These are phyloP conservation scores for Neophaeococcomyces aloes DNA, from an alignment of 2,329 filamentous ascomycete genomes.

Conservation along the genomic window DNA sequence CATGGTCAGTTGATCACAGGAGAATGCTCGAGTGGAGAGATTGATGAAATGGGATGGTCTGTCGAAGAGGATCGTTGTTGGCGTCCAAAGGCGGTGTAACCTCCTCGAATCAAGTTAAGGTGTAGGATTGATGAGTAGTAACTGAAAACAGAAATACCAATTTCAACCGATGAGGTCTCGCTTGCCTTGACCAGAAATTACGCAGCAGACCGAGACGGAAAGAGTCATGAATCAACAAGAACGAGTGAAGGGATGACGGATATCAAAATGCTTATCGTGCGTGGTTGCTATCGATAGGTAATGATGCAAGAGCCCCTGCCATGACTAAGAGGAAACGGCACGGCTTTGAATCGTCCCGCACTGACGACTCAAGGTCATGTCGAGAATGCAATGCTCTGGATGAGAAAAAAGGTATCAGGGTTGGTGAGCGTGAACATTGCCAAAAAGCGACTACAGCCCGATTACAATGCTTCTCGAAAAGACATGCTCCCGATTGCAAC, in stretches of 20 bases:
- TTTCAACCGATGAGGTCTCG: too few species aligned
- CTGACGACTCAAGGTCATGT: slow-evolving; percentile 1
- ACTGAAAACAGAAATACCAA: too few species aligned
- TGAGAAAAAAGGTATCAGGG: too few species aligned
- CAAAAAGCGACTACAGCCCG: too few species aligned
- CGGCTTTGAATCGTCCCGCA: neutral
- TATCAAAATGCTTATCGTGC: neutral
- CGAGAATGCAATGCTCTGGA: too few species aligned
- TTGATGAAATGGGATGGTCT: too few species aligned
- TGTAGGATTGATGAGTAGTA: too few species aligned
- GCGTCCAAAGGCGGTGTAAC: neutral
- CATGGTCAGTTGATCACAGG: neutral
- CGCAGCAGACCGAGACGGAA: neutral
- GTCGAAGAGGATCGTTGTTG: too few species aligned
- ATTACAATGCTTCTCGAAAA: too few species aligned
- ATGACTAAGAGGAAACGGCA: slow-evolving; percentile 6
- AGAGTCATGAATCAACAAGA: slow-evolving; percentile 8
- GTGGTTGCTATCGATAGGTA: neutral
- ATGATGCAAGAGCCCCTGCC: slow-evolving; percentile 1
- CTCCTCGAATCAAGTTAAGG: neutral
- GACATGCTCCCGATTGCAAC: neutral
- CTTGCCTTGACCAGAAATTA: neutral
- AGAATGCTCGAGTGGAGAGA: neutral
- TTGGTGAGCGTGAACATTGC: too few species aligned
- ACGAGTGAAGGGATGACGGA: neutral